Evolutionary conservation across 1,139 yeast genomes (phyloP).

Genomic region (Debaryomyces robertsiae): DNA sequence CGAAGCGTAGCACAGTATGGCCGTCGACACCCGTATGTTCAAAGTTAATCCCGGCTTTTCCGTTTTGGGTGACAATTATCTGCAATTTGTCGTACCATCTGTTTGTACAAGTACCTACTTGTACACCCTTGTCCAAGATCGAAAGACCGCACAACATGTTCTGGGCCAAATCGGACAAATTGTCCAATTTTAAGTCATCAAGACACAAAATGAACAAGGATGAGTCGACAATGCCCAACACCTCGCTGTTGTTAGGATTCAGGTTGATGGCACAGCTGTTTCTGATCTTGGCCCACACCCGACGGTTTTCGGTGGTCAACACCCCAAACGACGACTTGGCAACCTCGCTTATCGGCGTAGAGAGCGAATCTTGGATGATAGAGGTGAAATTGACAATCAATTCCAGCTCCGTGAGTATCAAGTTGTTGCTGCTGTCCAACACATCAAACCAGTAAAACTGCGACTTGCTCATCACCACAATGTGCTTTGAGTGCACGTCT

Average conservation of each 20-base stretch:
- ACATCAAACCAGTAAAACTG: constrained; percentile 96
- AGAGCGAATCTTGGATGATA: constrained; percentile 70
- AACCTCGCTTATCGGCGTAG: constrained; percentile 61
- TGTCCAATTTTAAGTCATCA: constrained; percentile 72
- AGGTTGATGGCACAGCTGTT: constrained; percentile 45
- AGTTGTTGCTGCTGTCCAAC: constrained; percentile 67
- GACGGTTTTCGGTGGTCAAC: constrained; percentile 82
- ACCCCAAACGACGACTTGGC: constrained; percentile 88
- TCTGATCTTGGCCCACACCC: constrained; percentile 81
- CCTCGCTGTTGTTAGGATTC: constrained; percentile 61
- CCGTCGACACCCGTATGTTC: constrained; percentile 98
- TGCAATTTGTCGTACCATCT: constrained; percentile 95
- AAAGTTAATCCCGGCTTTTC: constrained; percentile 90
- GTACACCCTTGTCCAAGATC: constrained; percentile 79
- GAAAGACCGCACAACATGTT: constrained; percentile 88
- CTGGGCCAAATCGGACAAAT: constrained; percentile 69
- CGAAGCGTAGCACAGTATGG: constrained; percentile 86
- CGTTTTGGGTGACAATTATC: constrained; percentile 85
- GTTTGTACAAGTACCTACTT: constrained; percentile 91
- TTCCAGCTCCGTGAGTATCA: constrained; percentile 73
- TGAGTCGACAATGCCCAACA: constrained; percentile 72
- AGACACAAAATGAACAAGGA: constrained; percentile 81
- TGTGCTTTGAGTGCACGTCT: constrained; percentile 72
- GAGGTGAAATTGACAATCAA: constrained; percentile 73
- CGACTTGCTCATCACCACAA: constrained; percentile 81